Evolutionary conservation across 306 rosid genomes (phyloP), one percentile per base, ranked within the genome.

Genomic region (Lotus japonicus): DNA sequence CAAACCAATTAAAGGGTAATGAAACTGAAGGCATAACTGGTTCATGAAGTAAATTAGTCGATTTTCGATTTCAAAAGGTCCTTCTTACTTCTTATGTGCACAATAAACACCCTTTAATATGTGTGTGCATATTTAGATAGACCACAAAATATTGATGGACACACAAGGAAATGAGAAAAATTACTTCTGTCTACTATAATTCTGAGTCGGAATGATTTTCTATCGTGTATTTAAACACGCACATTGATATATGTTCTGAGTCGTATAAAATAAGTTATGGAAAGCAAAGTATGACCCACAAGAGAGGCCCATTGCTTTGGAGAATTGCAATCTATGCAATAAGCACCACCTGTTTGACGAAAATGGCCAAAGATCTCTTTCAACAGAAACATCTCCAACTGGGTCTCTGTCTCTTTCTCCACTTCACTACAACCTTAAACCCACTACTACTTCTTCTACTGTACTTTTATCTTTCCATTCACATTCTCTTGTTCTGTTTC

Each of bases 321-420:
- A 87, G 79, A 83, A 79, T 88, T 79, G 89, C 92, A 88, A 83
- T 88, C 95, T 85, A 75, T 85, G 96, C 77, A 82, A 73, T 84
- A 83, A 80, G 81, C 89, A 66, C 81, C 81, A 58, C 55, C 84
- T 85, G 88, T 83, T 82, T 44, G 85, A 88, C 82, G 75, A 80
- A 82, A 83, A 87, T 88, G 90, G 82, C 86, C 81, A 87, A 72
- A 70, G 82, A 86, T 65, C 65, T 78, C 77, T 80, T 71, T 53
- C 83, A 78, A 74, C 85, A 82, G 36, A 84, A 72, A 64, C 82
- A 79, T 79, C 76, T 77, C 69, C 82, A 78, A 53, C 90, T 64
- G 64, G 44, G 63, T 80, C 75, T 70, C 82, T 90, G 71, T 86
- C 88, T 83, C 83, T 73, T 70, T 71, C 84, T 66, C 45, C 82